Base-by-base conservation (phyloP, 169 alveolate species). In the Besnoitia besnoiti region DNA sequence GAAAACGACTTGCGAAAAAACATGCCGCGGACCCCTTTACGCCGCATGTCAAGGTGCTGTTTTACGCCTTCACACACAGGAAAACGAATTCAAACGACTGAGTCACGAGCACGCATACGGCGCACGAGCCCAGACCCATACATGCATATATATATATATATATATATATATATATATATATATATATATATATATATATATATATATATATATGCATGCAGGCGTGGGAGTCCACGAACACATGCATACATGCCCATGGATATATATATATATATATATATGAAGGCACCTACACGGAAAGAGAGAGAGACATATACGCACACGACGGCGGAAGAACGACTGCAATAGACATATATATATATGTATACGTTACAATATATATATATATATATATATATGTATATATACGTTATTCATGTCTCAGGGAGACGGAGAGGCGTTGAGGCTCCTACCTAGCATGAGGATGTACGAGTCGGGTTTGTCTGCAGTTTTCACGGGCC, bases 401-500 rank as follows among this genome's bases (percentile, higher is more conserved):
- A n/a, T n/a, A n/a, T n/a, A n/a, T n/a, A n/a, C n/a, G n/a, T n/a
- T n/a, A n/a, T n/a, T n/a, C n/a, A n/a, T n/a, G n/a, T n/a, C n/a
- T n/a, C n/a, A n/a, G n/a, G n/a, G n/a, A n/a, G n/a, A n/a, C n/a
- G n/a, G n/a, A n/a, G n/a, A n/a, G n/a, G n/a, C n/a, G n/a, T n/a
- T n/a, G n/a, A n/a, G n/a, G n/a, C n/a, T n/a, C 67, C 33, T 10
- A 82, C 89, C 89, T 1, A 82, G 89, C 37, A 82, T 30, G 89
- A 82, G 1, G 51, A 82, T 19, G 73, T 46, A 82, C 44, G 49
- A 40, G 62, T 46, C n/a, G 27, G 67, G 89, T 21, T 39, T 19
- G 16, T 82, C 75, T 46, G 73, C 55, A 14, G 40, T 79, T 82
- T 82, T 82, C 42, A 42, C 10, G 40, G 61, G 1, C n/a, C 73